These are phyloP conservation scores for Metschnikowia gelsemii DNA, from an alignment of 805 yeast species.

Conservation along the genomic window DNA sequence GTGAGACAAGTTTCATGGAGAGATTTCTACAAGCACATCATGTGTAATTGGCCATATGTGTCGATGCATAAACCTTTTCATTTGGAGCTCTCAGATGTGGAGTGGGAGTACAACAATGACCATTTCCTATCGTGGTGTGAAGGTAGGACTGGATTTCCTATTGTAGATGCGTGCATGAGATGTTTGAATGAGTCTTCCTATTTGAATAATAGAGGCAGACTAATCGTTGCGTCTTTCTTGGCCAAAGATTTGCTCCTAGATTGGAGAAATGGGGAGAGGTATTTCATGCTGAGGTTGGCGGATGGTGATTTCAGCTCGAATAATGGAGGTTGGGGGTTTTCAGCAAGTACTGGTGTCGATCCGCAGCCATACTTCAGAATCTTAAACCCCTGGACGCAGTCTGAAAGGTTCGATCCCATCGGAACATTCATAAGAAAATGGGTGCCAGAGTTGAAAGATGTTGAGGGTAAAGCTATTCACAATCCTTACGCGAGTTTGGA, in stretches of 20 bases:
- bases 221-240: constrained; percentile 53
- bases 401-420: constrained; percentile 47
- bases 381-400: constrained; percentile 52
- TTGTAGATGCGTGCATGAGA: constrained; percentile 60
- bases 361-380: constrained; percentile 58
- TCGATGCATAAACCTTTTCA: constrained; percentile 52
- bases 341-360: constrained; percentile 52
- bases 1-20: constrained; percentile 59
- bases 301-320: constrained; percentile 57
- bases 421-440: constrained; percentile 48
- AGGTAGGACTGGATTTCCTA: constrained; percentile 56
- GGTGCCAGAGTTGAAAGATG: constrained; percentile 47
- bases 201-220: constrained; percentile 53
- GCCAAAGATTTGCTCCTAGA: constrained; percentile 51
- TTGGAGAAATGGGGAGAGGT: constrained; percentile 55
- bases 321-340: constrained; percentile 59
- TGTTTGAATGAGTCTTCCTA: constrained; percentile 51
- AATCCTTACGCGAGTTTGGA: constrained; percentile 31
- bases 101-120: constrained; percentile 44
- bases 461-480: constrained; percentile 32
- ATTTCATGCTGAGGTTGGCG: constrained; percentile 47
- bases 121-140: constrained; percentile 50
- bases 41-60: constrained; percentile 50
- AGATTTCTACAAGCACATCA: constrained; percentile 53
- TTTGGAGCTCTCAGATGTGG: constrained; percentile 39